Percentiles rank a stretch among this genome's conserved stretches.
phyloP scores from a whole-genome alignment of 2,329 filamentous ascomycete genomes.

The Albophoma yamanashiensis region DNA sequence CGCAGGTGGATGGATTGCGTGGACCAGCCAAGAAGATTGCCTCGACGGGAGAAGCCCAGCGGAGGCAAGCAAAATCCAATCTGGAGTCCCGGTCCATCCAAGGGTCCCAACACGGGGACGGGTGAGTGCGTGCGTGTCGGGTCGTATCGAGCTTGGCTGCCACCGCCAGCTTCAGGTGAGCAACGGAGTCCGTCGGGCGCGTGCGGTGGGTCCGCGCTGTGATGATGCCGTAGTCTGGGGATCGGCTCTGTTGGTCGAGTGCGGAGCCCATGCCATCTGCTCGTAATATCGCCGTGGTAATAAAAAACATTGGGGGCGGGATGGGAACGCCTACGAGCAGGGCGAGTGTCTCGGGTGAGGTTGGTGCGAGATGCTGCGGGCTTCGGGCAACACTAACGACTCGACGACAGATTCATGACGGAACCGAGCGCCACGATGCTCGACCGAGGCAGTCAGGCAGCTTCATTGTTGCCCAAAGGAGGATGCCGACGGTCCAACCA shows the following conservation, averaged over 20 bases:
- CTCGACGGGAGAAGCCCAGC: neutral
- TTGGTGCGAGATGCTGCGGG: neutral
- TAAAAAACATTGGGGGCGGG: too few species aligned
- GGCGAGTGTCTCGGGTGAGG: neutral
- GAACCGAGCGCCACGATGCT: neutral
- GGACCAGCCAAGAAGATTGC: neutral
- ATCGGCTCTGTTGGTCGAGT: neutral
- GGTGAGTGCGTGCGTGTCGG: neutral
- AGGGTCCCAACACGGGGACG: neutral
- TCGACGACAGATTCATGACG: neutral
- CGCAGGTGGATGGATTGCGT: constrained; percentile 2
- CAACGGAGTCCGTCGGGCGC: neutral
- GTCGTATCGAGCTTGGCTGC: neutral
- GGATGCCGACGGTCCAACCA: neutral
- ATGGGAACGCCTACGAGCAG: neutral
- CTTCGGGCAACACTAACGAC: neutral
- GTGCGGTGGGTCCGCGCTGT: neutral
- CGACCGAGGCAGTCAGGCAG: neutral
- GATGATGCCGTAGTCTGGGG: neutral
- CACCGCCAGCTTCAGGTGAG: neutral
- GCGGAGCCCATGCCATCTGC: neutral
- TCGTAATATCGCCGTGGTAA: neutral
- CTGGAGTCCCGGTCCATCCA: neutral
- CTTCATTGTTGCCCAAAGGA: neutral
- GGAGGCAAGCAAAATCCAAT: neutral